Base-by-base conservation (phyloP, 139 green algal species). In the Chlorella sp. region DNA sequence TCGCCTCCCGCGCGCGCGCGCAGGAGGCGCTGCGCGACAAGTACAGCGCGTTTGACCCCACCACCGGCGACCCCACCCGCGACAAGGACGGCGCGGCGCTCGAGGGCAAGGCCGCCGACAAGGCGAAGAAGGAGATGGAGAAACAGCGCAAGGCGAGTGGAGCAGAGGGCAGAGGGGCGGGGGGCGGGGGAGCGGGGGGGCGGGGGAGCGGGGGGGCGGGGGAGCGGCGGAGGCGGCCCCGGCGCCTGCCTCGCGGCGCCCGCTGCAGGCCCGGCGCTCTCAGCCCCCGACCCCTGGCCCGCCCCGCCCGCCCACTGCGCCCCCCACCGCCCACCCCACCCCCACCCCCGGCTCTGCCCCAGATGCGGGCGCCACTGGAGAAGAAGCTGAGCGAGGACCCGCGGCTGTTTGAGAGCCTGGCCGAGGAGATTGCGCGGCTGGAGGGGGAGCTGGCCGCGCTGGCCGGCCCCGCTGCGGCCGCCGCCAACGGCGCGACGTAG, bases 61-160 rank as follows among this genome's bases (percentile, higher is more conserved):
- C 84, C 5, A 84, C 40, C 33, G 90, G 91, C 2, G 78, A 95
- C 29, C 94, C 95, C 36, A 97, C 91, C 5, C 85, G 93, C 50
- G 86, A 95, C 80, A 90, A 87, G 48, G 88, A 94, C 4, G 94
- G 95, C 41, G 79, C 79, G 15, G 76, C 76, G 58, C 77, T 98
- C 66, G 90, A 94, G 38, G 88, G 79, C 60, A 94, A 95, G 84
- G 91, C 88, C 7, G 67, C 80, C 25, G 91, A 91, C 63, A 95
- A 94, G 79, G 91, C 87, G 0, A 85, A 79, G 55, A 95, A 95
- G 77, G 90, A 93, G 50, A 53, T 90, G 9, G 90, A 95, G 61
- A 95, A 97, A 78, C 82, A 82, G 41, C 73, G 51, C 6, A 82
- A 80, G 33, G 74, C 29, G 25, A 23, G 56, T 68, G 61, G n/a